Conservation (phyloP, 345 rosid genomes). For the Populus davidiana region DNA sequence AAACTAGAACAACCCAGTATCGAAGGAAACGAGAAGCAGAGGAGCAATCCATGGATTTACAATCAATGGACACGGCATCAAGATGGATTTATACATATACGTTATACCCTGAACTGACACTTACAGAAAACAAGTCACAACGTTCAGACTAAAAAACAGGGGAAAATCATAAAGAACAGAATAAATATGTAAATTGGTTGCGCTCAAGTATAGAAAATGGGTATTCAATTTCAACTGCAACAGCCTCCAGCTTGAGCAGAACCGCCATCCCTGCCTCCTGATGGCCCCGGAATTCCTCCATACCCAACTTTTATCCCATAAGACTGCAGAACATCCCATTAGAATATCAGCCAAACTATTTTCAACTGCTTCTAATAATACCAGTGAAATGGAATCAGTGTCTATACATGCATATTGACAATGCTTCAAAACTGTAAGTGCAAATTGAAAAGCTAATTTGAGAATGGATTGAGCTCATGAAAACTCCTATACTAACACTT, state of each 20-base stretch:
- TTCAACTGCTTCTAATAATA: not conserved
- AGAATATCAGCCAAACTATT: constrained; percentile 17
- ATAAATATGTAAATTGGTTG: not conserved
- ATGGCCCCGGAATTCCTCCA: constrained; percentile 93
- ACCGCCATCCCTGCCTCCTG: constrained; percentile 82
- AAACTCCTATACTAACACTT: not conserved
- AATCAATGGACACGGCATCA: constrained; percentile 3
- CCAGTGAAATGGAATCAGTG: not conserved
- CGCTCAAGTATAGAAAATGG: not conserved
- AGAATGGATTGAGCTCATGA: not conserved
- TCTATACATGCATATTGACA: not conserved
- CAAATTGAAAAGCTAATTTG: not conserved
- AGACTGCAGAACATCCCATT: constrained; percentile 43
- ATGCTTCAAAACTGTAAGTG: not conserved
- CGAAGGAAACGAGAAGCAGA: not conserved
- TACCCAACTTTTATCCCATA: constrained; percentile 96
- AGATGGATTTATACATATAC: constrained; percentile 3
- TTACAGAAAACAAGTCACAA: not conserved
- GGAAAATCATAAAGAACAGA: not conserved
- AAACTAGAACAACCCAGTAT: not conserved
- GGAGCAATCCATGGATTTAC: constrained; percentile 14
- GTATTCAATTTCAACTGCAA: constrained; percentile 50
- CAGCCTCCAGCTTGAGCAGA: constrained; percentile 86
- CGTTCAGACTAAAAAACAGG: not conserved
- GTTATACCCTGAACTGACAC: constrained; percentile 2